Evolutionary conservation across 176 grass and related monocot genomes (phyloP).

Genomic region (Avena sativa): DNA sequence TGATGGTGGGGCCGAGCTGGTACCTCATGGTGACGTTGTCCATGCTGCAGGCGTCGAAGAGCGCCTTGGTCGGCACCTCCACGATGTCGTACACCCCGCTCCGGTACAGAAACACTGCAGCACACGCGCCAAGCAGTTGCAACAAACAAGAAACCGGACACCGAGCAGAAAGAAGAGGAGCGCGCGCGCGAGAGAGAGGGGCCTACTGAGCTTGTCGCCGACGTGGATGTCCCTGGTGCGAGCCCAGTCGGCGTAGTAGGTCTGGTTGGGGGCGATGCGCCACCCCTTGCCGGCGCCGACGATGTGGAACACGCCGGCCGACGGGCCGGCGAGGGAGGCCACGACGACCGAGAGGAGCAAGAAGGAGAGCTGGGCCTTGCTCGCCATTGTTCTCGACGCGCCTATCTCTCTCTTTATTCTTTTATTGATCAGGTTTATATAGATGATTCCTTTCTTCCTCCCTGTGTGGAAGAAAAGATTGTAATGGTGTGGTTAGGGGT

Average conservation of each 20-base stretch:
- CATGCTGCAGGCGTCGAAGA: slow-evolving; percentile 64
- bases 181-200: no score
- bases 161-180: not conserved
- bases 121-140: not conserved
- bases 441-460: slow-evolving; percentile 18
- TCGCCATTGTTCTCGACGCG: slow-evolving; percentile 34
- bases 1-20: slow-evolving; percentile 60
- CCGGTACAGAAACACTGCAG: slow-evolving; percentile 79
- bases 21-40: slow-evolving; percentile 64
- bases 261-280: slow-evolving; percentile 66
- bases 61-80: slow-evolving; percentile 68
- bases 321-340: slow-evolving; percentile 58
- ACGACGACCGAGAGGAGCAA: slow-evolving; percentile 50
- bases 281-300: slow-evolving; percentile 88
- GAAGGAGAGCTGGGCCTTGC: slow-evolving; percentile 31
- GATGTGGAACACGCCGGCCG: slow-evolving; percentile 69
- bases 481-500: slow-evolving; percentile 17
- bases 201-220: slow-evolving; percentile 77
- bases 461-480: slow-evolving; percentile 34
- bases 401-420: not conserved
- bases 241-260: slow-evolving; percentile 85
- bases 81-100: slow-evolving; percentile 79
- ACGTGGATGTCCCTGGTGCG: slow-evolving; percentile 52
- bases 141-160: not conserved
- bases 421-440: not conserved